Conservation (phyloP, 371 early-diverging fungal genomes). For the Rhizomucor pusillus region DNA sequence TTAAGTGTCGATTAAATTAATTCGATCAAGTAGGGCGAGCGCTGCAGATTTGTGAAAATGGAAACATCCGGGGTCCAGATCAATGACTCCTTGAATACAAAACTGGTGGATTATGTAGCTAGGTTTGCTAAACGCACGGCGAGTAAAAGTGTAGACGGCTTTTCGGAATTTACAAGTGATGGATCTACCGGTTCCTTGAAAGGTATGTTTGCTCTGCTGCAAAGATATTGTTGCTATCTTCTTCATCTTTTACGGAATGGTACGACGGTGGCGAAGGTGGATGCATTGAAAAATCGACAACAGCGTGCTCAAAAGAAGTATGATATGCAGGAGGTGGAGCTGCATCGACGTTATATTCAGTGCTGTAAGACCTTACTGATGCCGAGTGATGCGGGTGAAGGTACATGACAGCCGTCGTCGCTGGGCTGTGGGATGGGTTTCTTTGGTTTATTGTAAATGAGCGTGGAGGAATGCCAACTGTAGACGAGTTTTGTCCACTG, state of each 20-base stretch:
- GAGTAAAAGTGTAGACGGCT: too few species aligned
- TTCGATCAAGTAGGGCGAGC: too few species aligned
- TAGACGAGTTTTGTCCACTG: conserved; percentile 10
- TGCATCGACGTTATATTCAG: too few species aligned
- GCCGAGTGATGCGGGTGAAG: conserved; percentile 2
- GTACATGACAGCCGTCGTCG: not conserved
- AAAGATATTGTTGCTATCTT: not conserved
- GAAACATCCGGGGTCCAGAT: too few species aligned
- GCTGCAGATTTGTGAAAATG: too few species aligned
- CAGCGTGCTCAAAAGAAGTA: conserved; percentile 8
- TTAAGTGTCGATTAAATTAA: too few species aligned
- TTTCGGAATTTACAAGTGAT: too few species aligned
- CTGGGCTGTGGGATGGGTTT: conserved; percentile 5
- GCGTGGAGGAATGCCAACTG: conserved; percentile 17
- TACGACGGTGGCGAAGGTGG: conserved; percentile 15
- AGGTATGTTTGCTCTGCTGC: too few species aligned
- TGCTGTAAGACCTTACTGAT: conserved; percentile 3
- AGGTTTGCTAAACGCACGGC: too few species aligned
- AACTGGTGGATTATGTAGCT: too few species aligned
- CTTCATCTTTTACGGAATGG: conserved; percentile 17
- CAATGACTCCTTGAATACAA: too few species aligned
- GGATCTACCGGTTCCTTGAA: too few species aligned
- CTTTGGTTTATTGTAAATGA: conserved; percentile 3
- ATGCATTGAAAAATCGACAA: conserved; percentile 2
- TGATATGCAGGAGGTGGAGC: conserved; percentile 14